Evolutionary conservation across 768 basidiomycete genomes (phyloP).

Genomic region (Leccinellum albellum): DNA sequence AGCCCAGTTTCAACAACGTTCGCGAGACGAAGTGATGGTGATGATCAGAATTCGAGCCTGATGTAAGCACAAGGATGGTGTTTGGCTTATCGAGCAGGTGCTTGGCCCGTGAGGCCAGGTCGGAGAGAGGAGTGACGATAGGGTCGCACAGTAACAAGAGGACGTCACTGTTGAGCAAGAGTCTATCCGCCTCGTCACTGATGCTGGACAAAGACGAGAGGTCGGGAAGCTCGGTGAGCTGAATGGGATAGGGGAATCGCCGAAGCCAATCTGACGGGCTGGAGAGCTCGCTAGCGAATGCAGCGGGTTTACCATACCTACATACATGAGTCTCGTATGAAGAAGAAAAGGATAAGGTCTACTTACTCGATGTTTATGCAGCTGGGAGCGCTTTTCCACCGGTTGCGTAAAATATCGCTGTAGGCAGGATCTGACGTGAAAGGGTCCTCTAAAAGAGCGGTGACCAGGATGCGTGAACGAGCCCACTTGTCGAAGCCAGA

Average conservation of each 20-base stretch:
- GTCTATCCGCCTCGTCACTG: conserved; percentile 15
- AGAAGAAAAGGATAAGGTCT: neutral
- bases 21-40: conserved; percentile 17
- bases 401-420: conserved; percentile 40
- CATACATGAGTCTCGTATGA: neutral
- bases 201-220: conserved; percentile 15
- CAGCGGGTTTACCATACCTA: conserved; percentile 24
- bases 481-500: conserved; percentile 54
- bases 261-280: conserved; percentile 54
- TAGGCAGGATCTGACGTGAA: conserved; percentile 51
- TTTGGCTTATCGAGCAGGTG: conserved; percentile 36
- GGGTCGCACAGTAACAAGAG: conserved; percentile 66
- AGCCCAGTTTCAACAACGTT: conserved; percentile 20
- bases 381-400: conserved; percentile 43
- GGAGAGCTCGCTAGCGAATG: conserved; percentile 27
- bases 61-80: conserved; percentile 43
- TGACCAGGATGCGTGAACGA: conserved; percentile 55
- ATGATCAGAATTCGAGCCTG: conserved; percentile 20
- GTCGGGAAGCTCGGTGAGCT: conserved; percentile 40
- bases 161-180: conserved; percentile 47
- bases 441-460: conserved; percentile 69
- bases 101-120: conserved; percentile 27
- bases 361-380: conserved; percentile 27
- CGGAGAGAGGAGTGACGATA: conserved; percentile 44
- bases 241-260: conserved; percentile 49